Percentiles rank a stretch among this genome's conserved stretches.
Conservation (phyloP, 2,329 filamentous ascomycete genomes). For the Ophidiomyces ophidiicola region DNA sequence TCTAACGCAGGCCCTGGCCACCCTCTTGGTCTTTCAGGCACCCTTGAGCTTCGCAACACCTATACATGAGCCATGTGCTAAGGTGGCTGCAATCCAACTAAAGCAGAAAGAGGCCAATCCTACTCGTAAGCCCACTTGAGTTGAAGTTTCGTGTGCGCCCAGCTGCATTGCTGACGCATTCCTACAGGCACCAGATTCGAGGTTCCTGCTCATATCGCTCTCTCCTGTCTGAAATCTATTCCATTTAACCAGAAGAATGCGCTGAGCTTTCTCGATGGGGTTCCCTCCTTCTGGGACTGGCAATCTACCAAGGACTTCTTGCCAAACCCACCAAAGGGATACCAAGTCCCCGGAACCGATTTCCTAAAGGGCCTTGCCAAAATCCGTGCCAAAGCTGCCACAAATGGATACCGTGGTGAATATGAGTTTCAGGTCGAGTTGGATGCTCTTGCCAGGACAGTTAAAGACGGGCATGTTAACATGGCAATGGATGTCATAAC, state of each 20-base stretch:
- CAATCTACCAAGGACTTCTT: slow-evolving; percentile 19
- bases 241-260: slow-evolving; percentile 17
- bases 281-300: slow-evolving; percentile 17
- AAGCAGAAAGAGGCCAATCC: not conserved
- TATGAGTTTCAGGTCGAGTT: slow-evolving; percentile 46
- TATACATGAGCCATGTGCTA: slow-evolving; percentile 10
- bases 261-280: slow-evolving; percentile 17
- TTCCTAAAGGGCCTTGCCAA: slow-evolving; percentile 36
- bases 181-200: slow-evolving; percentile 7
- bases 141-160: not conserved
- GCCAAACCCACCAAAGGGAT: slow-evolving; percentile 39
- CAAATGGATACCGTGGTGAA: slow-evolving; percentile 40
- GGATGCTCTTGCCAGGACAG: slow-evolving; percentile 40
- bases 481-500: slow-evolving; percentile 17
- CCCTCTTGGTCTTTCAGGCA: slow-evolving; percentile 3
- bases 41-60: slow-evolving; percentile 5
- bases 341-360: slow-evolving; percentile 40
- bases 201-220: slow-evolving; percentile 15
- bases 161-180: not conserved
- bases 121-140: not conserved
- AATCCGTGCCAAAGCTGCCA: slow-evolving; percentile 35
- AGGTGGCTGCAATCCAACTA: slow-evolving; percentile 5
- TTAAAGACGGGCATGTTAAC: slow-evolving; percentile 50
- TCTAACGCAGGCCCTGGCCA: not conserved
- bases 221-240: slow-evolving; percentile 17